Evolutionary conservation across 345 rosid genomes (phyloP).

Genomic region (Euphorbia tirucalli): DNA sequence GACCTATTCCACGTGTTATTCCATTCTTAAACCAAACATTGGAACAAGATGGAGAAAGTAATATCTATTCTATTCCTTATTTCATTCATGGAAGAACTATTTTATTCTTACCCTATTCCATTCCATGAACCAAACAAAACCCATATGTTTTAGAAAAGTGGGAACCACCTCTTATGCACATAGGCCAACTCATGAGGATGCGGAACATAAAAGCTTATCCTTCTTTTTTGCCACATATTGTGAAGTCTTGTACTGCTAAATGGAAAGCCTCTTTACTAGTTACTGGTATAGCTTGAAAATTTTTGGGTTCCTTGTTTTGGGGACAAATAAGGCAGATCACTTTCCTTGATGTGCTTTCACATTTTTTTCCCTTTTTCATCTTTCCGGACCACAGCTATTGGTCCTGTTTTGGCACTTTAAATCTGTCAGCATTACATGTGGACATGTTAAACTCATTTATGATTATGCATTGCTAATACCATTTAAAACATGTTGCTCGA

Average conservation of each 20-base stretch:
- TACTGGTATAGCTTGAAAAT: no score
- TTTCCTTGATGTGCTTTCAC: conserved; percentile 13
- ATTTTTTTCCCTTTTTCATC: conserved; percentile 14
- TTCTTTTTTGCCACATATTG: conserved; percentile 20
- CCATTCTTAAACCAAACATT: no score
- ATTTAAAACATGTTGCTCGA: conserved; percentile 2
- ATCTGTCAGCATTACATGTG: conserved; percentile 5
- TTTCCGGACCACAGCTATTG: conserved; percentile 9
- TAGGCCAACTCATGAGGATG: conserved; percentile 31
- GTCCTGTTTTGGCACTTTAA: conserved; percentile 22
- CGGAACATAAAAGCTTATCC: conserved; percentile 23
- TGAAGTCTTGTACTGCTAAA: neutral
- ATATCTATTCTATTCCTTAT: no score
- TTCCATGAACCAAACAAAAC: no score
- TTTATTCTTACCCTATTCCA: no score
- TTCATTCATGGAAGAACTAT: no score
- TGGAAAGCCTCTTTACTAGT: conserved; percentile 2
- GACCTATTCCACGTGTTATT: no score
- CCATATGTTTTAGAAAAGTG: conserved; percentile 13
- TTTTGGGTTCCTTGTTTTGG: conserved; percentile 8
- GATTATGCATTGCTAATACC: neutral
- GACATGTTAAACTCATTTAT: conserved; percentile 7
- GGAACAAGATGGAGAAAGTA: no score
- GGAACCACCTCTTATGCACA: conserved; percentile 30
- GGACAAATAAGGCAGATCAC: conserved; percentile 19